Evolutionary conservation across 2,329 filamentous ascomycete species (phyloP).

Genomic region (Diaporthe sp.): DNA sequence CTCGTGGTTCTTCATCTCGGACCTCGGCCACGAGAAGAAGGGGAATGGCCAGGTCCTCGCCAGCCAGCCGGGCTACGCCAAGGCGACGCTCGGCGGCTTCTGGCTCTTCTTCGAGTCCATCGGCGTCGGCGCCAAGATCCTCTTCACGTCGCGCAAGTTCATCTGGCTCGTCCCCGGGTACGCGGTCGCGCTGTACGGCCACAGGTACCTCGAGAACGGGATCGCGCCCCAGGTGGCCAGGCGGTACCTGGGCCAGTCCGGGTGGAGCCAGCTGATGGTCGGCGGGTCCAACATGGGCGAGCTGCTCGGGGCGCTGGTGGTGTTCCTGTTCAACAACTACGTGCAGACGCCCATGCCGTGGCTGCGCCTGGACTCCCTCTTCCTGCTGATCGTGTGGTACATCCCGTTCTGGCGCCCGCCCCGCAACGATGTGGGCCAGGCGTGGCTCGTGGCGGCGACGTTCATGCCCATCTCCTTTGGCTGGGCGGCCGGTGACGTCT

Average conservation of each 20-base stretch:
- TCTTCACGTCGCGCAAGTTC: constrained; percentile 62
- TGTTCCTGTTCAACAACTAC: constrained; percentile 63
- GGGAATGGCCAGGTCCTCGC: constrained; percentile 18
- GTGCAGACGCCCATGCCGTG: constrained; percentile 65
- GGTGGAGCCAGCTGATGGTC: constrained; percentile 65
- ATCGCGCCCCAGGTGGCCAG: constrained; percentile 61
- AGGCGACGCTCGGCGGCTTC: constrained; percentile 55
- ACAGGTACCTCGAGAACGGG: constrained; percentile 65
- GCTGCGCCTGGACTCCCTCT: constrained; percentile 62
- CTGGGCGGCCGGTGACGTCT: constrained; percentile 66
- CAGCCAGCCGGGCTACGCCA: constrained; percentile 52
- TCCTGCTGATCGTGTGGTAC: constrained; percentile 63
- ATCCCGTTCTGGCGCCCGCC: constrained; percentile 61
- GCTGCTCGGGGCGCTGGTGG: constrained; percentile 61
- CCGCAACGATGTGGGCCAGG: constrained; percentile 55
- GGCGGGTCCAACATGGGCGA: constrained; percentile 66
- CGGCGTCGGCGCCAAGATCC: constrained; percentile 60
- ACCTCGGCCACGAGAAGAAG: constrained; percentile 52
- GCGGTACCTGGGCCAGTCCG: constrained; percentile 62
- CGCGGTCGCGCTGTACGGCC: constrained; percentile 63
- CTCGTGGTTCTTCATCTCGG: constrained; percentile 62
- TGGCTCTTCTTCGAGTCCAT: constrained; percentile 61
- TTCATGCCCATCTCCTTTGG: constrained; percentile 63
- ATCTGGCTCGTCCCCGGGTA: constrained; percentile 66
- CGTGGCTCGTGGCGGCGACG: constrained; percentile 61